Conservation (phyloP, 2,329 filamentous ascomycete genomes). For the Dothistroma pini region DNA sequence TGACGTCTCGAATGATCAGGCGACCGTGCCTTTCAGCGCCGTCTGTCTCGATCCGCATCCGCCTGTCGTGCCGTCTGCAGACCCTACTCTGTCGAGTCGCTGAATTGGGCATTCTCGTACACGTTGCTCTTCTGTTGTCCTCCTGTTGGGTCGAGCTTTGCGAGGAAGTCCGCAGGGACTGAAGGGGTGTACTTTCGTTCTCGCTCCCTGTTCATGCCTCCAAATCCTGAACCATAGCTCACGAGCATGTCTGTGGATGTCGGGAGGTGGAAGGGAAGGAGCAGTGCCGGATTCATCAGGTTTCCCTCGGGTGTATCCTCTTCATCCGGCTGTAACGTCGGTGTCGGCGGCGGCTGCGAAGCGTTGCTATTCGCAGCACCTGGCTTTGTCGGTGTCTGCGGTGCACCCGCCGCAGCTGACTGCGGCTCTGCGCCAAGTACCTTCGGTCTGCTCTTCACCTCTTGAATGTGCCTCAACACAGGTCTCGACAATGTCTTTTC, state of each 20-base stretch:
- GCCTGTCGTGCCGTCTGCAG: background rate
- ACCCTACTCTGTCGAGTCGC: slow-evolving; percentile 11
- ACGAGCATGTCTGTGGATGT: slow-evolving; percentile 97
- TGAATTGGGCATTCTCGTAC: slow-evolving; percentile 32
- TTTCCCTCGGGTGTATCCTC: slow-evolving; percentile 69
- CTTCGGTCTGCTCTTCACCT: slow-evolving; percentile 62
- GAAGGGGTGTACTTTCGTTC: slow-evolving; percentile 95
- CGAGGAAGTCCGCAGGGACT: slow-evolving; percentile 87
- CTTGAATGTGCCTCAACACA: slow-evolving; percentile 78
- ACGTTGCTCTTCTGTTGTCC: slow-evolving; percentile 31
- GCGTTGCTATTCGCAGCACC: slow-evolving; percentile 20
- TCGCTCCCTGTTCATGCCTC: slow-evolving; percentile 83
- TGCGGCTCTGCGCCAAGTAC: slow-evolving; percentile 11
- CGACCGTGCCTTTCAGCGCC: background rate
- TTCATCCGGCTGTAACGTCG: slow-evolving; percentile 45
- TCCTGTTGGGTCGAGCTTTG: slow-evolving; percentile 68
- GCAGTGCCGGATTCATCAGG: slow-evolving; percentile 81
- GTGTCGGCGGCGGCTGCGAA: slow-evolving; percentile 24
- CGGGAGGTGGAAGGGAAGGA: slow-evolving; percentile 91
- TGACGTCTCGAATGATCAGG: background rate
- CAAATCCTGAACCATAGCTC: slow-evolving; percentile 90
- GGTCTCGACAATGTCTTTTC: slow-evolving; percentile 88
- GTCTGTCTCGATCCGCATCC: background rate
- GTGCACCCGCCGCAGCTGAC: slow-evolving; percentile 10
- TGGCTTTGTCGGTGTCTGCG: slow-evolving; percentile 16